Evolutionary conservation across 129 eudicot species (phyloP), one percentile per base, ranked within the genome.

Genomic region (Saposhnikovia divaricata): DNA sequence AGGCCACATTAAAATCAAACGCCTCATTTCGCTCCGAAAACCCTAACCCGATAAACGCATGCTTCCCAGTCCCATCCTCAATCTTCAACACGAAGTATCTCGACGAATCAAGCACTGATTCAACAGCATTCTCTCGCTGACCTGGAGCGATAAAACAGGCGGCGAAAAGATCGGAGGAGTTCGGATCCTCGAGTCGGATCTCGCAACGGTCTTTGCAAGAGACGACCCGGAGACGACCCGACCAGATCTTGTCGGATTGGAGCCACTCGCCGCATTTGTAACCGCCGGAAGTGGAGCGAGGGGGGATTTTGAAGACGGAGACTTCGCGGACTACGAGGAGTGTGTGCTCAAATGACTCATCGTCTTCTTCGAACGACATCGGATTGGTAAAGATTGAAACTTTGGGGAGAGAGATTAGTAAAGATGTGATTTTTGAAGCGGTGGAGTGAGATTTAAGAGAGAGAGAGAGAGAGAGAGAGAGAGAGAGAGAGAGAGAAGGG

Each of bases 191-290:
- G 37, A 95, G 77, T 16, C 99, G 96, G 91, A 95, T 95, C 88
- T 95, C 99, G 83, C 97, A 92, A 0, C 95, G 94, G 19, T 87
- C 76, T 55, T 85, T 80, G 77, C 96, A 90, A 1, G 99, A 95
- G 5, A 95, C 97, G 10, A 95, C 97, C n/a, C 99, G 94, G 40
- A 95, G 91, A 13, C 99, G 90, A 4, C 99, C 99, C 9, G 99
- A 82, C 99, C 97, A 95, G 95, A 95, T 95, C 97, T 92, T 92
- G 81, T 95, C 99, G 50, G 97, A 89, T 76, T 95, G 97, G 25
- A 95, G 91, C 99, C 99, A 95, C 87, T 95, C 99, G 45, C 99
- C 99, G 88, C 99, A 95, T 79, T 95, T 95, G 90, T 92, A 95
- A 46, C 99, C 99, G 81, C 97, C 97, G 81, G 85, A 77, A 51